Conservation (phyloP, 2,329 filamentous ascomycete species). For the Alternaria sp. region DNA sequence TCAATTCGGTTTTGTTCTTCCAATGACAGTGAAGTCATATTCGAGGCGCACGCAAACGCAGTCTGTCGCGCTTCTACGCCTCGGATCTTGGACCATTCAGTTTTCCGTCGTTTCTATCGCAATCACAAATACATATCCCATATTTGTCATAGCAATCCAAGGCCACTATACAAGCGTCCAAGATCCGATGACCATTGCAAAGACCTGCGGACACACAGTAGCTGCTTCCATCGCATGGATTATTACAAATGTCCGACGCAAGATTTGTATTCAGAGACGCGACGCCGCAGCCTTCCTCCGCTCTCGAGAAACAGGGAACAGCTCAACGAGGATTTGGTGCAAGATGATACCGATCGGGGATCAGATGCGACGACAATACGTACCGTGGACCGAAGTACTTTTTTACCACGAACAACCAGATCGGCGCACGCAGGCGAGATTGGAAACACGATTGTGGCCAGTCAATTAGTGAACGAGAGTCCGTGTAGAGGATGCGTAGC, state of each 20-base stretch:
- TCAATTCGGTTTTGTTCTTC: neutral
- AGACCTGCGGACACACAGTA: neutral
- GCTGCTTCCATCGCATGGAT: slow-evolving; percentile 25
- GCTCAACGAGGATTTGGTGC: slow-evolving; percentile 29
- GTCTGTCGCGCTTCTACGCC: neutral
- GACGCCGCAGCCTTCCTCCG: slow-evolving; percentile 22
- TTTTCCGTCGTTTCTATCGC: neutral
- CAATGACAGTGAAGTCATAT: slow-evolving; percentile 2
- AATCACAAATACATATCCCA: neutral
- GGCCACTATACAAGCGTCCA: neutral
- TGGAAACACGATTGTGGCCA: slow-evolving; percentile 15
- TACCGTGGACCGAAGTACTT: slow-evolving; percentile 7
- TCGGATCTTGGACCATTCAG: neutral
- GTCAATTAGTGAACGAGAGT: slow-evolving; percentile 33
- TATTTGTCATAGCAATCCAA: neutral
- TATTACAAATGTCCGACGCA: slow-evolving; percentile 34
- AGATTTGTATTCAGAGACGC: slow-evolving; percentile 28
- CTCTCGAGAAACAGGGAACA: slow-evolving; percentile 24
- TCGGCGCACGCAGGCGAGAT: slow-evolving; percentile 20
- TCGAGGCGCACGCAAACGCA: slow-evolving; percentile 3
- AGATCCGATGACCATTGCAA: neutral
- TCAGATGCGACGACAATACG: slow-evolving; percentile 32
- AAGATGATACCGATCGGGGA: slow-evolving; percentile 30
- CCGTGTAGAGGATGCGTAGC: neutral
- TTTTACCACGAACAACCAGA: neutral